Base-by-base conservation (phyloP, 2,329 filamentous ascomycete species). In the Aureobasidium lini region DNA sequence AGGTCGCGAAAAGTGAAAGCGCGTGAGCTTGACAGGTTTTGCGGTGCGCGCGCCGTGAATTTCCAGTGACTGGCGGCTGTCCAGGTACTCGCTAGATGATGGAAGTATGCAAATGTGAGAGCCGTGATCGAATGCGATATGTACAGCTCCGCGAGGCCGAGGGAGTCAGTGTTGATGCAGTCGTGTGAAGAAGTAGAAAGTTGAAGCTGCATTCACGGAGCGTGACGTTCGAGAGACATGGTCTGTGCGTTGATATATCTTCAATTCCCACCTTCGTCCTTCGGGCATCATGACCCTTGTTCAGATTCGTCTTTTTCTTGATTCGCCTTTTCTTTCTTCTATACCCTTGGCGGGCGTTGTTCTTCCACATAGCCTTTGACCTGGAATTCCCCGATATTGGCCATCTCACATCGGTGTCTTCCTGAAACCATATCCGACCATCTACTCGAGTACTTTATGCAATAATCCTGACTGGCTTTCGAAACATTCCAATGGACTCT, bases 401-500 rank as follows among this genome's bases (percentile, higher is more conserved):
- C 10, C 34, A 36, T 36, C 34, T 36, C 23, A 23, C 3, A 23
- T 23, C 23, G 34, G 13, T 36, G 8, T 36, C 34, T 36, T 36
- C 34, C 8, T n/a, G n/a, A 9, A 4, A 36, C 34, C 34, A 36
- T 15, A 36, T 28, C 46, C 18, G 28, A 4, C 9, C 16, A 28
- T 36, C 31, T 18, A 50, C 7, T 11, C 13, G 13, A 11, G 10
- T 50, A n/a, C 28, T 34, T 3, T n/a, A 34, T 34, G 46, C 46
- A 34, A 11, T 50, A 9, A 9, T 9, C 13, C 13, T 36, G 8
- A 36, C 8, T 15, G n/a, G 11, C 39, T 42, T 9, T 42, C 7
- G n/a, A 9, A 52, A 52, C 1, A 18, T 32, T 52, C 48, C 23
- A 18, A 63, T 63, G 62, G 49, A 60, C 9, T 50, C 56, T 34